Percentiles rank a stretch among this genome's conserved stretches.
These are phyloP conservation scores for Candida glucosophila DNA, from an alignment of 1,139 yeast genomes.

Conservation along the genomic window DNA sequence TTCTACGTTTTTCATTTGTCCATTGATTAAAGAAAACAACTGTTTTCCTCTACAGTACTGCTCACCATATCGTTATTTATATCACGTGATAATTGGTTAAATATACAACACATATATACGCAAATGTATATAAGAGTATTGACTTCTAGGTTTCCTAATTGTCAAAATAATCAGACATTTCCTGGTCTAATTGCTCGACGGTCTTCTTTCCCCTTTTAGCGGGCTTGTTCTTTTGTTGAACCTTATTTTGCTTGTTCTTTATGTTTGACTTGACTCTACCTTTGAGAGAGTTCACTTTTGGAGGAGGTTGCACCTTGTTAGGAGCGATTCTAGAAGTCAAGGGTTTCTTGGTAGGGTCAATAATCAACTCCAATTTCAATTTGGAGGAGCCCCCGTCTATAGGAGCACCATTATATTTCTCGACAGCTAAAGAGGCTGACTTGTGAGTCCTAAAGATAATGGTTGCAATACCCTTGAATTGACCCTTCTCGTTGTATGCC, in stretches of 20 bases:
- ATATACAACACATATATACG: no score
- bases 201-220: constrained; percentile 59
- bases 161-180: constrained; percentile 81
- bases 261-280: constrained; percentile 20
- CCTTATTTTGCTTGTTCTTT: constrained; percentile 13
- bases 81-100: no score
- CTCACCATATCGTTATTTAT: no score
- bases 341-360: constrained; percentile 79
- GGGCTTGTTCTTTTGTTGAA: constrained; percentile 24
- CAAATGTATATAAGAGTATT: no score
- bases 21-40: no score
- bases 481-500: constrained; percentile 81
- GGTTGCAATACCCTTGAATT: constrained; percentile 87
- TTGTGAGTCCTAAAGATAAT: constrained; percentile 63
- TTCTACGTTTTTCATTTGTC: constrained; percentile 28
- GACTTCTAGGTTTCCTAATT: constrained; percentile 5
- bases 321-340: constrained; percentile 64
- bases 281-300: constrained; percentile 14
- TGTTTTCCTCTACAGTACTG: no score
- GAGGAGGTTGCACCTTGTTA: constrained; percentile 21
- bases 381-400: constrained; percentile 79
- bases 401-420: constrained; percentile 85
- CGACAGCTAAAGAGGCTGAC: constrained; percentile 66
- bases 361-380: constrained; percentile 75
- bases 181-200: constrained; percentile 85